These are phyloP conservation scores for Quambalaria eucalypti DNA, from an alignment of 1,284 basidiomycete genomes.

Conservation along the genomic window DNA sequence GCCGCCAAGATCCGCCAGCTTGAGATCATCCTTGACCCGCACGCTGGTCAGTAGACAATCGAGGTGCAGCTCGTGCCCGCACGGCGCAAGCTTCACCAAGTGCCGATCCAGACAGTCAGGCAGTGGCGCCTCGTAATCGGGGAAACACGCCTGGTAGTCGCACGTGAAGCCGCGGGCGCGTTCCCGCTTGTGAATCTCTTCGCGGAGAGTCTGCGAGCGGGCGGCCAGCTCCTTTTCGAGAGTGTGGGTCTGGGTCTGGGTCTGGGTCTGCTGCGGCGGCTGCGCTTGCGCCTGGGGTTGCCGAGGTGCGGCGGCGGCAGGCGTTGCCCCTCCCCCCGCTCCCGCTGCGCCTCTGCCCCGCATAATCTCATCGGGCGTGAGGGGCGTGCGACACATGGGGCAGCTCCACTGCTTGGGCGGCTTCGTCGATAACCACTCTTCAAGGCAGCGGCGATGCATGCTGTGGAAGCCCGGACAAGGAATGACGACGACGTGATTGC, in stretches of 20 bases:
- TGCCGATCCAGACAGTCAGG: constrained; percentile 13
- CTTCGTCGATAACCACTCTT: constrained; percentile 31
- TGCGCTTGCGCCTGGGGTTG: background rate
- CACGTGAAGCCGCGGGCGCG: constrained; percentile 28
- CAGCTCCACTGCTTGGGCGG: constrained; percentile 39
- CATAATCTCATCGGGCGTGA: constrained; percentile 8
- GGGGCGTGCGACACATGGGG: constrained; percentile 33
- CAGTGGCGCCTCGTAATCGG: constrained; percentile 5
- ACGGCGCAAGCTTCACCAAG: constrained; percentile 27
- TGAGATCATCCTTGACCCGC: constrained; percentile 20
- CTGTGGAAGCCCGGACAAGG: constrained; percentile 41
- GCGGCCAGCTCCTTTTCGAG: constrained; percentile 4
- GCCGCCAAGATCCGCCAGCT: constrained; percentile 1
- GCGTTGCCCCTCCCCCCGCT: background rate
- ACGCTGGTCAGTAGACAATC: constrained; percentile 38
- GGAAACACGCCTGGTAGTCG: constrained; percentile 35
- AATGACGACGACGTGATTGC: constrained; percentile 34
- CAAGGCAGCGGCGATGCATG: constrained; percentile 32
- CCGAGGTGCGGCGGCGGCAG: background rate
- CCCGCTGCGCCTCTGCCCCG: constrained; percentile 1
- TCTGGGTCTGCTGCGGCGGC: background rate
- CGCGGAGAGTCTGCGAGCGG: constrained; percentile 17
- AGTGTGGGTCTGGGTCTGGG: background rate
- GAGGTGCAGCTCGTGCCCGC: constrained; percentile 36
- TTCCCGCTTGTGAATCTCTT: constrained; percentile 30